phyloP scores from a whole-genome alignment of 305 asterid genomes.

The Fraxinus sp. region DNA sequence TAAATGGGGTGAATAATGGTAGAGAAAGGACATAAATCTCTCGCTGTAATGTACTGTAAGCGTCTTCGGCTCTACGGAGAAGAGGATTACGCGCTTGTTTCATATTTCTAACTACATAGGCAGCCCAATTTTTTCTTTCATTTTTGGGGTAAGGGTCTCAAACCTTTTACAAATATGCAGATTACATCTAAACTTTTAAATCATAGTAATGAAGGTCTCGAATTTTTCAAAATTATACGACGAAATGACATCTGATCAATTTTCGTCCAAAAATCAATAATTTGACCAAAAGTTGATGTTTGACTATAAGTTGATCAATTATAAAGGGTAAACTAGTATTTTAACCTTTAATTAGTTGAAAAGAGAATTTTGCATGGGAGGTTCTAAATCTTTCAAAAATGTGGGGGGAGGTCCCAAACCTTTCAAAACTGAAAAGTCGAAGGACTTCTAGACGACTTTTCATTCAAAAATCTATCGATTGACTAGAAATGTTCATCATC shows the following conservation, averaged over 20 bases:
- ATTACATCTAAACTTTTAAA: background rate
- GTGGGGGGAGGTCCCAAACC: background rate
- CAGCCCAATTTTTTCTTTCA: background rate
- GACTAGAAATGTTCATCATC: background rate
- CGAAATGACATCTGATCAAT: background rate
- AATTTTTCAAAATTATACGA: no score
- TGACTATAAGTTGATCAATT: background rate
- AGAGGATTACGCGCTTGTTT: background rate
- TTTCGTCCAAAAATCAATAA: background rate
- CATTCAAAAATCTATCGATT: background rate
- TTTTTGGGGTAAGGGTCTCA: background rate
- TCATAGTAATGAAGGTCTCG: background rate
- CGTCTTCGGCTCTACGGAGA: conserved; percentile 23
- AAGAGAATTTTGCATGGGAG: background rate
- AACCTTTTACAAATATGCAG: background rate
- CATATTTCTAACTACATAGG: background rate
- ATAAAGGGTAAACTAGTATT: background rate
- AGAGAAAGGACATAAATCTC: conserved; percentile 21
- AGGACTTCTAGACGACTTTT: background rate
- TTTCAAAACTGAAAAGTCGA: background rate
- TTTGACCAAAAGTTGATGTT: background rate
- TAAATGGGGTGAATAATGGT: conserved; percentile 8
- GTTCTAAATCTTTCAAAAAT: background rate
- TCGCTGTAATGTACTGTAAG: conserved; percentile 24
- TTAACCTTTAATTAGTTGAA: no score